Percentiles rank a stretch among this genome's conserved stretches.
phyloP scores from a whole-genome alignment of 129 eudicot species.

The Oenanthe sinensis region DNA sequence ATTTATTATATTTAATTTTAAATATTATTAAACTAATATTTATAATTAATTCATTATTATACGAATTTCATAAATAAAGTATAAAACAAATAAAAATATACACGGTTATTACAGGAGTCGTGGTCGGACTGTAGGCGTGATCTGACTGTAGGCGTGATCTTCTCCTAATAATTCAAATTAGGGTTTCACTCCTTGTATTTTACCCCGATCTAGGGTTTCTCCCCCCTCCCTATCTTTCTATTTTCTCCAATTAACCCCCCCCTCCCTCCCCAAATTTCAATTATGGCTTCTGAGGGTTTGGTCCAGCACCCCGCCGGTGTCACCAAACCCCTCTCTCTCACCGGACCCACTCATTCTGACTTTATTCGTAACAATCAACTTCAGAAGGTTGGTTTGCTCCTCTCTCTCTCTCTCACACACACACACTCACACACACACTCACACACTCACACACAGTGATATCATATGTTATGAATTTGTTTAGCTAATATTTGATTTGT shows the following conservation, averaged over 20 bases:
- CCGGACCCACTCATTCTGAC: constrained; percentile 11
- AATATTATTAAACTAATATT: too few species aligned
- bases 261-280: neutral
- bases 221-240: neutral
- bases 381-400: neutral
- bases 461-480: neutral
- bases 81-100: too few species aligned
- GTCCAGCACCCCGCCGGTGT: neutral
- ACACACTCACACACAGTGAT: neutral
- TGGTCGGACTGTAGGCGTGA: too few species aligned
- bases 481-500: neutral
- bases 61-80: too few species aligned
- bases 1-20: too few species aligned
- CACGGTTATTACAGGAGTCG: too few species aligned
- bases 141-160: too few species aligned
- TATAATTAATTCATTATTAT: too few species aligned
- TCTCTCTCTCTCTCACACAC: neutral
- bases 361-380: neutral
- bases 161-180: too few species aligned
- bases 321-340: constrained; percentile 9
- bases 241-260: neutral
- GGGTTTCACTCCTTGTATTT: neutral
- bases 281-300: neutral
- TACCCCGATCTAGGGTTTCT: neutral
- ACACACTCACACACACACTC: neutral